Conservation (phyloP, 2,329 filamentous ascomycete genomes). For the Xylariaceae sp. region DNA sequence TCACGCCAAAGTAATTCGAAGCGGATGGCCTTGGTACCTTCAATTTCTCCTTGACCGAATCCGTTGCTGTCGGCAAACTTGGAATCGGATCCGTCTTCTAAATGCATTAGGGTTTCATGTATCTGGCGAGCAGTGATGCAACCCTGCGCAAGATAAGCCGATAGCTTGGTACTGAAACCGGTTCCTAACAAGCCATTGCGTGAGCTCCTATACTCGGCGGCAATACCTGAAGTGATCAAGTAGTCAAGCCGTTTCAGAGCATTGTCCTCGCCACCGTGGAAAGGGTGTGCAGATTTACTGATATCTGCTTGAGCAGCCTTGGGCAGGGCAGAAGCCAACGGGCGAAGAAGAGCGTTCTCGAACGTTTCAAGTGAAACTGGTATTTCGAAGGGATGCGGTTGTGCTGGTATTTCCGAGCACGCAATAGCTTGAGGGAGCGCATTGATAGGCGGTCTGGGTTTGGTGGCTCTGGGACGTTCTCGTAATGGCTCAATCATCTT, state of each 20-base stretch:
- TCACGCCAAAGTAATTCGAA: constrained; percentile 76
- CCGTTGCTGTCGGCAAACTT: constrained; percentile 43
- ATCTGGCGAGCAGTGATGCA: constrained; percentile 70
- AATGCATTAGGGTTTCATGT: constrained; percentile 61
- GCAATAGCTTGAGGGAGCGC: constrained; percentile 57
- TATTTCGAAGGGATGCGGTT: constrained; percentile 60
- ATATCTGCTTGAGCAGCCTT: constrained; percentile 47
- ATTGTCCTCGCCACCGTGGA: constrained; percentile 61
- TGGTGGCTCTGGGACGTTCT: constrained; percentile 54
- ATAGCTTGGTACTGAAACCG: constrained; percentile 74
- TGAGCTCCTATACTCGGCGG: constrained; percentile 64
- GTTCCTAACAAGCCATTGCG: constrained; percentile 67
- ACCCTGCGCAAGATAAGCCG: constrained; percentile 68
- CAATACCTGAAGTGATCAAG: constrained; percentile 57
- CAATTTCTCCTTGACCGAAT: constrained; percentile 67
- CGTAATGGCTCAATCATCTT: constrained; percentile 70
- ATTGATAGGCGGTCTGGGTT: constrained; percentile 48
- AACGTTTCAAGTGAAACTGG: constrained; percentile 52
- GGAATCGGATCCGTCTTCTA: constrained; percentile 59
- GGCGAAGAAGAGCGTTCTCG: constrained; percentile 51
- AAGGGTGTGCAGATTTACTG: constrained; percentile 59
- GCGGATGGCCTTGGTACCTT: constrained; percentile 64
- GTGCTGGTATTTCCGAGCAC: constrained; percentile 47
- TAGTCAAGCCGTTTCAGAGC: constrained; percentile 57
- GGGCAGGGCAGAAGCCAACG: constrained; percentile 49